Evolutionary conservation across 352 stramenopile genomes (phyloP), one percentile per base, ranked within the genome.

Genomic region (Heterotrichella gracilis): DNA sequence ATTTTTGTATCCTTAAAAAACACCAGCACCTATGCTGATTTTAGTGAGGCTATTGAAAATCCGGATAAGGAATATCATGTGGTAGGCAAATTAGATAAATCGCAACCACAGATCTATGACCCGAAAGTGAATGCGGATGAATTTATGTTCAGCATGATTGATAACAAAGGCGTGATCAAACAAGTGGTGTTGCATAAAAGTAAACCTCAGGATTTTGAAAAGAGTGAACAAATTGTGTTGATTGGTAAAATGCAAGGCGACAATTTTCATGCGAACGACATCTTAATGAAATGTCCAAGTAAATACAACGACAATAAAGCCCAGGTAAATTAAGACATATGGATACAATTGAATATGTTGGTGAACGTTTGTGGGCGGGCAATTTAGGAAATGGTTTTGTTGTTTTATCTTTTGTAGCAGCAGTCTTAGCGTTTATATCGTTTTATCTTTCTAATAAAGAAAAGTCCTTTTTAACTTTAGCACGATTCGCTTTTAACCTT

Each of bases 251-350:
- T 53, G 32, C 32, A 53, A n/a, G 32, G 32, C 9, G 32, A 53
- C 32, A 53, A n/a, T 53, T 53, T 53, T n/a, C 32, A 53, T 53
- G 32, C 32, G n/a, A 53, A 53, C n/a, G 32, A 53, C n/a, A 53
- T 53, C n/a, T 53, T 53, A 53, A 53, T 53, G 32, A 53, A 53
- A 53, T 53, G 32, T 53, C 32, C 32, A 53, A 53, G 32, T n/a
- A 53, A 53, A 53, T 53, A 53, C 32, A 53, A 53, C 32, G 32
- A n/a, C 9, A 9, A 53, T n/a, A n/a, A n/a, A n/a, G n/a, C n/a
- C n/a, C n/a, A n/a, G n/a, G n/a, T n/a, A n/a, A n/a, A n/a, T n/a
- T n/a, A n/a, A n/a, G n/a, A n/a, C n/a, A 17, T 53, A 53, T 53
- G 32, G n/a, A n/a, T n/a, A 53, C 9, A 9, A 53, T 53, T 9